These are phyloP conservation scores for Euphorbia celastroides DNA, from an alignment of 441 rosid genomes.

Conservation along the genomic window DNA sequence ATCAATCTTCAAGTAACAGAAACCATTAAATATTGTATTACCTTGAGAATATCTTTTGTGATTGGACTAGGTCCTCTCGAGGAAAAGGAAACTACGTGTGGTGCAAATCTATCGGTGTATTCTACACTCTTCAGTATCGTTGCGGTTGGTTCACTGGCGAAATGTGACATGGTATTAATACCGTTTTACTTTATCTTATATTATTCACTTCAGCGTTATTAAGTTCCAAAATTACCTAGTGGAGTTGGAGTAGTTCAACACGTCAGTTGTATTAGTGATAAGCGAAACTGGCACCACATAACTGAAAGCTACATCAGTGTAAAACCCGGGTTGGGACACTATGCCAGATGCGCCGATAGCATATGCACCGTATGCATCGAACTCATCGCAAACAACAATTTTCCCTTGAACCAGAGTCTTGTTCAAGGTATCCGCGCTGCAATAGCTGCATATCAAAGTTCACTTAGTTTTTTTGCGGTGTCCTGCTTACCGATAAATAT, in stretches of 20 bases:
- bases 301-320: conserved; percentile 24
- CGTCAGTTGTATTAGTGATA: neutral
- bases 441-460: conserved; percentile 20
- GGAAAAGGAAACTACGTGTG: conserved; percentile 37
- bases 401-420: conserved; percentile 30
- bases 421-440: conserved; percentile 23
- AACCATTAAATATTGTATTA: too few species aligned
- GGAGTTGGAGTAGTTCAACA: conserved; percentile 25
- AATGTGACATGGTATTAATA: neutral
- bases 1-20: too few species aligned
- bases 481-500: neutral
- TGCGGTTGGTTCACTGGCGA: conserved; percentile 32
- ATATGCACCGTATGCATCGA: conserved; percentile 36
- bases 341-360: conserved; percentile 54
- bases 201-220: neutral
- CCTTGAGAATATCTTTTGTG: conserved; percentile 42
- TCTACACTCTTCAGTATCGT: conserved; percentile 27
- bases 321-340: conserved; percentile 21
- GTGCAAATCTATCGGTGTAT: conserved; percentile 23
- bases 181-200: neutral
- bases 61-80: conserved; percentile 48
- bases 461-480: neutral
- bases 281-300: conserved; percentile 27
- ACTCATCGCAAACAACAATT: conserved; percentile 34
- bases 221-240: conserved; percentile 25